Evolutionary conservation across 2,329 filamentous ascomycete species (phyloP).

Genomic region (Clarireedia monteithiana): DNA sequence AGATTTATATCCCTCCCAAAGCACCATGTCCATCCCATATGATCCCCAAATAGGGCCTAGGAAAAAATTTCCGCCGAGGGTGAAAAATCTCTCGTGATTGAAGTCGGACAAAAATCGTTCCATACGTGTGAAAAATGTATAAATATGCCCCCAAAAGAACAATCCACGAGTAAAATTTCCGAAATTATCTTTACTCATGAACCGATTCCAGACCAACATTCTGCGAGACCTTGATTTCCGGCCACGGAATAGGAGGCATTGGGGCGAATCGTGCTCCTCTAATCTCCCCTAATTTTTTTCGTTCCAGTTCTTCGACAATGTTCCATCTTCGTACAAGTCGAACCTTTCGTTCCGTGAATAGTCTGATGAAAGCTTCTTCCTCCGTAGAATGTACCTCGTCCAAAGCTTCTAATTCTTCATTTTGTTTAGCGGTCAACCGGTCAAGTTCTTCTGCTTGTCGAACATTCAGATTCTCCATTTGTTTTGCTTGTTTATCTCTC

Average conservation of each 20-base stretch:
- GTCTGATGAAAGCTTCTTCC: slow-evolving; percentile 38
- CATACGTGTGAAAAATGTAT: neutral
- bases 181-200: slow-evolving; percentile 11
- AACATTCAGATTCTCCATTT: slow-evolving; percentile 50
- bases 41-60: too few species aligned
- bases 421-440: slow-evolving; percentile 38
- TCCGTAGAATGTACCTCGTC: slow-evolving; percentile 41
- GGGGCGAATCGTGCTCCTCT: slow-evolving; percentile 37
- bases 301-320: slow-evolving; percentile 44
- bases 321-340: slow-evolving; percentile 44
- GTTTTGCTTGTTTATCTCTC: slow-evolving; percentile 54
- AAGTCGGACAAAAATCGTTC: too few species aligned
- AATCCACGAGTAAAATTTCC: neutral
- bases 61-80: too few species aligned
- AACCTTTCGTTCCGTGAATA: slow-evolving; percentile 39
- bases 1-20: too few species aligned
- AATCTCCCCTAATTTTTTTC: slow-evolving; percentile 42
- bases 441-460: slow-evolving; percentile 46
- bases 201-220: slow-evolving; percentile 17
- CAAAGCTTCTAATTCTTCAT: slow-evolving; percentile 41
- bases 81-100: too few species aligned
- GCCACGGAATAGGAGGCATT: slow-evolving; percentile 36
- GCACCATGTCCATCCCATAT: too few species aligned
- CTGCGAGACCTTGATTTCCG: slow-evolving; percentile 11
- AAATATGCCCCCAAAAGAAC: neutral